These are phyloP conservation scores for Ophiognomonia clavigignenti-juglandacearum DNA, from an alignment of 2,329 filamentous ascomycete genomes.

Conservation along the genomic window DNA sequence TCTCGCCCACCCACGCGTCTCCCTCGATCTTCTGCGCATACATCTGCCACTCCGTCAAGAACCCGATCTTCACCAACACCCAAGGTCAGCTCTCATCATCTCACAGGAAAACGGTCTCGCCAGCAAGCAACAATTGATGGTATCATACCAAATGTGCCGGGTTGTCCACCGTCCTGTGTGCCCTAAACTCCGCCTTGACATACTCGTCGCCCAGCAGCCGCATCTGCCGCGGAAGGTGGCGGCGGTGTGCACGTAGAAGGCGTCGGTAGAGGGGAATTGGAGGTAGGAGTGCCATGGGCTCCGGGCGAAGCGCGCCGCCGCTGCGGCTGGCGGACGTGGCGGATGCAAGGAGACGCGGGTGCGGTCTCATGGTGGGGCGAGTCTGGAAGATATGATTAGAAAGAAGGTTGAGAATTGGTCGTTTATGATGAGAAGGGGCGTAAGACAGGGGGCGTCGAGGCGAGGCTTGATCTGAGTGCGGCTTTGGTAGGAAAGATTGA, in stretches of 20 bases:
- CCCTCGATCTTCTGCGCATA: slow-evolving; percentile 93
- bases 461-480: too few species aligned
- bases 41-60: slow-evolving; percentile 92
- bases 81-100: background rate
- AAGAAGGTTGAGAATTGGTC: background rate
- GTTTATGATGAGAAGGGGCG: background rate
- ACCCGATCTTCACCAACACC: slow-evolving; percentile 66
- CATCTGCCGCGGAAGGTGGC: slow-evolving; percentile 67
- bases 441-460: background rate
- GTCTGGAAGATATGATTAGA: too few species aligned
- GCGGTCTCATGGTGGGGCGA: slow-evolving; percentile 6
- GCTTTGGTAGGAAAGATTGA: too few species aligned
- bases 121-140: slow-evolving; percentile 4
- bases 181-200: slow-evolving; percentile 85
- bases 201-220: slow-evolving; percentile 87
- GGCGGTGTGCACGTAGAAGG: slow-evolving; percentile 79
- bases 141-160: slow-evolving; percentile 76
- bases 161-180: slow-evolving; percentile 80
- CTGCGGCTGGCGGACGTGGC: slow-evolving; percentile 27
- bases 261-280: slow-evolving; percentile 87
- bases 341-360: slow-evolving; percentile 29
- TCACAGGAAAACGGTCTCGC: background rate
- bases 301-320: slow-evolving; percentile 31
- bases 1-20: slow-evolving; percentile 77
- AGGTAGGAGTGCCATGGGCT: slow-evolving; percentile 67